Conservation (phyloP, 495 filamentous ascomycete species). For the Penicillium canariense region DNA sequence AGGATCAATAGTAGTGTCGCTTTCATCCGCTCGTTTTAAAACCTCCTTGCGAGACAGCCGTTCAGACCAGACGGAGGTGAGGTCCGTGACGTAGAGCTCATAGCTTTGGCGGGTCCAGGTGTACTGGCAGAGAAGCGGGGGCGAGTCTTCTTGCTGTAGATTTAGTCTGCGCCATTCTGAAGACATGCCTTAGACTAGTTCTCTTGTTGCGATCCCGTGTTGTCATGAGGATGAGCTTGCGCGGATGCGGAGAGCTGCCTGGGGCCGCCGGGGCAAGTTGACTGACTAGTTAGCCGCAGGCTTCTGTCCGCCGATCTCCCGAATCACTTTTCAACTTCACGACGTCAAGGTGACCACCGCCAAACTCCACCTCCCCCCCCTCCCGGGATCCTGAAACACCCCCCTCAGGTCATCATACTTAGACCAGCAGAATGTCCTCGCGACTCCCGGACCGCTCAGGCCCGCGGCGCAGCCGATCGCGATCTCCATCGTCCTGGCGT, state of each 20-base stretch:
- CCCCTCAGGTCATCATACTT: no score
- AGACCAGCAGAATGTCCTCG: slow-evolving; percentile 28
- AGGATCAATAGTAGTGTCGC: slow-evolving; percentile 80
- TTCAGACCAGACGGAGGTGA: slow-evolving; percentile 84
- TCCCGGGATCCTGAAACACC: neutral
- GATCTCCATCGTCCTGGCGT: slow-evolving; percentile 43
- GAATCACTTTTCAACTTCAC: slow-evolving; percentile 19
- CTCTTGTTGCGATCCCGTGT: neutral
- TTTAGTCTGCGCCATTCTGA: slow-evolving; percentile 38
- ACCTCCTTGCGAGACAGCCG: slow-evolving; percentile 61
- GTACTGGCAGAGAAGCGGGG: slow-evolving; percentile 57
- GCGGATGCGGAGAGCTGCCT: slow-evolving; percentile 19
- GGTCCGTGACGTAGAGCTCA: slow-evolving; percentile 74
- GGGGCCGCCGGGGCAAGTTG: slow-evolving; percentile 7
- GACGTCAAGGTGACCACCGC: slow-evolving; percentile 7
- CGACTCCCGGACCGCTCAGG: slow-evolving; percentile 32
- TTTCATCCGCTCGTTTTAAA: slow-evolving; percentile 59
- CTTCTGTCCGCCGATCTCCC: slow-evolving; percentile 29
- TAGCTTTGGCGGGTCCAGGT: slow-evolving; percentile 57
- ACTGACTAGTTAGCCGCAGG: slow-evolving; percentile 25
- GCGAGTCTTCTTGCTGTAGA: slow-evolving; percentile 21
- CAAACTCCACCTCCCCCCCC: neutral
- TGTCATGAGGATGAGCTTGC: neutral
- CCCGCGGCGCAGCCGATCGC: slow-evolving; percentile 41
- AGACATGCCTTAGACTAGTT: slow-evolving; percentile 30